Evolutionary conservation across 2,329 filamentous ascomycete genomes (phyloP).

Genomic region (Stagonosporopsis vannaccii): DNA sequence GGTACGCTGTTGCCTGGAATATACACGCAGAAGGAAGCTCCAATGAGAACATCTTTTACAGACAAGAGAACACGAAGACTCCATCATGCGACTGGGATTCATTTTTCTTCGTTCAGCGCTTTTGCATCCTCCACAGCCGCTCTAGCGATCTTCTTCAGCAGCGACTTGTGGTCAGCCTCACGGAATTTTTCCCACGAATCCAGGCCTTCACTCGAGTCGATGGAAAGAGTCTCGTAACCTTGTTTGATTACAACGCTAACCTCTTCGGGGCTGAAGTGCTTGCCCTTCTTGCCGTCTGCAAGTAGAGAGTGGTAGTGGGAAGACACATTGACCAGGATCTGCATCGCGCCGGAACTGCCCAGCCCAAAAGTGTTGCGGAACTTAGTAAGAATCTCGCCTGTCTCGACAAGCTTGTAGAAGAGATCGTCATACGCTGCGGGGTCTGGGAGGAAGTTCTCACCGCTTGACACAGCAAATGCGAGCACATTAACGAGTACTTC

Average conservation of each 20-base stretch:
- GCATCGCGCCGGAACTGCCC: slow-evolving; percentile 67
- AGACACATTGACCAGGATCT: slow-evolving; percentile 81
- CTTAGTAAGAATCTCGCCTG: slow-evolving; percentile 79
- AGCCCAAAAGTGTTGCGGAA: slow-evolving; percentile 79
- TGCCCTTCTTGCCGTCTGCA: slow-evolving; percentile 65
- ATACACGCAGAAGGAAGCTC: not conserved
- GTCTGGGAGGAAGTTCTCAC: slow-evolving; percentile 89
- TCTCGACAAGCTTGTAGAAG: slow-evolving; percentile 98
- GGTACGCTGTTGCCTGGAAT: not conserved
- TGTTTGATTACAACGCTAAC: slow-evolving; percentile 93
- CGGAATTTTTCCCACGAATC: slow-evolving; percentile 87
- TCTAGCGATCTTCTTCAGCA: slow-evolving; percentile 87
- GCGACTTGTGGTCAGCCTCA: slow-evolving; percentile 82
- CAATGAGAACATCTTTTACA: not conserved
- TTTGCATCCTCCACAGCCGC: slow-evolving; percentile 76
- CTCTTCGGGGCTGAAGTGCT: slow-evolving; percentile 79
- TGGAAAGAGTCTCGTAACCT: slow-evolving; percentile 92
- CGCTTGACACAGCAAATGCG: slow-evolving; percentile 81
- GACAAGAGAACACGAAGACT: not conserved
- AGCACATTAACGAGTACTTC: slow-evolving; percentile 82
- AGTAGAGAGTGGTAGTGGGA: slow-evolving; percentile 88
- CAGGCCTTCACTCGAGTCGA: slow-evolving; percentile 85
- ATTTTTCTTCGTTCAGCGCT: slow-evolving; percentile 50
- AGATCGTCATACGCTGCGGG: slow-evolving; percentile 91
- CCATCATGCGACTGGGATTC: not conserved